A percentile compares a stretch with the other conserved stretches of the same genome.
Conservation (phyloP, 2,329 filamentous ascomycete genomes). For the Penicillium sp. region DNA sequence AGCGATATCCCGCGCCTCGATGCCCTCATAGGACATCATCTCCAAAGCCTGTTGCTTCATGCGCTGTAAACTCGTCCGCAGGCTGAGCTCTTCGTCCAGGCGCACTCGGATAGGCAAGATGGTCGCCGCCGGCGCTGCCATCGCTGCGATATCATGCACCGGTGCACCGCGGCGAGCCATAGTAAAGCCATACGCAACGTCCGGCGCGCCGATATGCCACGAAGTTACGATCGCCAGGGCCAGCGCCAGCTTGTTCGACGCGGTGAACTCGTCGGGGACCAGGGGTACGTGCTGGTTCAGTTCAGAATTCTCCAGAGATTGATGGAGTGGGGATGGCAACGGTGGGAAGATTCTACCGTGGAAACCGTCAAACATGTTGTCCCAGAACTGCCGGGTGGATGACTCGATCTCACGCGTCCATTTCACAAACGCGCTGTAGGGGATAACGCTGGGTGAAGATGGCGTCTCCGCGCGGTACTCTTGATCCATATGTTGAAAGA, state of each 20-base stretch:
- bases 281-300: background rate
- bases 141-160: background rate
- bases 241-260: background rate
- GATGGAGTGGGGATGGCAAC: background rate
- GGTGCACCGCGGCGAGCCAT: background rate
- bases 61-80: background rate
- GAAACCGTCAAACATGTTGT: background rate
- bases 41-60: background rate
- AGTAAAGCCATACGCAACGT: background rate
- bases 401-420: background rate
- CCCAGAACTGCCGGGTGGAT: background rate
- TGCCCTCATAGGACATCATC: background rate
- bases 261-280: background rate
- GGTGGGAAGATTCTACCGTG: background rate
- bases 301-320: background rate
- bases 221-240: background rate
- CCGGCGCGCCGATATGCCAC: background rate
- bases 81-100: background rate
- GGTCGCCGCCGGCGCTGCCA: background rate
- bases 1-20: background rate
- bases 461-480: background rate
- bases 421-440: background rate
- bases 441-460: background rate
- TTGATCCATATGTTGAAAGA: background rate
- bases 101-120: background rate